Base-by-base conservation (phyloP, 192 early-diverging fungal species). In the Coemansia sp. region DNA sequence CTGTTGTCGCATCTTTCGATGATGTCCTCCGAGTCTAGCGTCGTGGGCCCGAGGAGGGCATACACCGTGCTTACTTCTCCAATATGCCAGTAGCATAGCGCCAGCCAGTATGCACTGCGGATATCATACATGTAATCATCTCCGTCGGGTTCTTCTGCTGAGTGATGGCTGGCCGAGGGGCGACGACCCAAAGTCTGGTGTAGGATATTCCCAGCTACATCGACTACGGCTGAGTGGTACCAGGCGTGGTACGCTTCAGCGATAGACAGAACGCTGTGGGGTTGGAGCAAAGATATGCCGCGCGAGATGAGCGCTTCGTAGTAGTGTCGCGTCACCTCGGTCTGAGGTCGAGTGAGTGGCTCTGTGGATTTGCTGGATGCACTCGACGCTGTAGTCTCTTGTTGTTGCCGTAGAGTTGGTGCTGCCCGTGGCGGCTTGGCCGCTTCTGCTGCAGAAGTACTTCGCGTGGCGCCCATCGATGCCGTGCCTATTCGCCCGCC, bases 71-170 rank as follows among this genome's bases (percentile, higher is more conserved):
- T 73, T 5, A 73, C 65, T 32, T 82, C 79, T 56, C 79, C 79
- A 27, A 82, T 35, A 24, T 82, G 74, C 79, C 79, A 82, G 47
- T 82, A 63, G 46, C 79, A 77, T n/a, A 77, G 68, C 43, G 68
- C 79, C 60, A 82, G 65, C 79, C 74, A 82, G 41, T 82, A 82
- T n/a, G 67, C 53, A 40, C 79, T 82, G 37, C 79, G 74, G 25
- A 71, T 65, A 35, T 82, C 79, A n/a, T 57, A 70, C 22, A 1
- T 32, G 19, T 65, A 65, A 51, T 22, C 46, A 24, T 20, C 36
- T 40, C 20, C 41, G 49, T 22, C 6, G 9, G 9, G 4, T 54
- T 54, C 49, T 11, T 31, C 15, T 20, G 14, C 17, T 22, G 9
- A 53, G 8, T 38, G 19, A 3, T 32, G 11, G 36, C 10, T 37